These are phyloP conservation scores for Leptomonas seymouri DNA, from an alignment of 208 protist genomes.

Conservation along the genomic window DNA sequence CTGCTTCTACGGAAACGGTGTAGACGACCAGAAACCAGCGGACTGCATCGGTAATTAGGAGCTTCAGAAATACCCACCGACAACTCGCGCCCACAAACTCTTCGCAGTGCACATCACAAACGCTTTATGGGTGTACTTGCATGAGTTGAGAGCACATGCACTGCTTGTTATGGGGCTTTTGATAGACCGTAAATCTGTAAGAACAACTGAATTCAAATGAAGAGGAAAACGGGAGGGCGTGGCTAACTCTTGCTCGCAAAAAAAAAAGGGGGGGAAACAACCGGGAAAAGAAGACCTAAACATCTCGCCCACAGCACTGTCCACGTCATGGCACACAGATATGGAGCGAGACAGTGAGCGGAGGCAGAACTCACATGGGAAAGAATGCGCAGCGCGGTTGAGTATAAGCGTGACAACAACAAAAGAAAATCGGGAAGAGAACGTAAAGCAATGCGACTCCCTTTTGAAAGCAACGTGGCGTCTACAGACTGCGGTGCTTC, in stretches of 20 bases:
- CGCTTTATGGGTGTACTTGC: no score
- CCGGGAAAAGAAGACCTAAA: neutral
- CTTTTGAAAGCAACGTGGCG: no score
- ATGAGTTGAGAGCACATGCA: neutral
- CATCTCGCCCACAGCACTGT: no score
- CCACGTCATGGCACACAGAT: neutral
- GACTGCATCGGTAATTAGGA: no score
- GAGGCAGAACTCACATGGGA: neutral
- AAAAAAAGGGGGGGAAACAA: neutral
- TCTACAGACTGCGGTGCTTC: constrained; percentile 67
- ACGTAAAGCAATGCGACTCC: neutral
- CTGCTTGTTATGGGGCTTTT: neutral
- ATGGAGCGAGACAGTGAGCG: neutral
- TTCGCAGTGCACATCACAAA: no score
- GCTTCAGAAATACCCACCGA: no score
- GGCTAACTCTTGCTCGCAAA: neutral
- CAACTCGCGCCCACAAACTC: no score
- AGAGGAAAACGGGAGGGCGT: neutral
- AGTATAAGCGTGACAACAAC: neutral
- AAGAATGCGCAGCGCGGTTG: neutral
- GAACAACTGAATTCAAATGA: neutral
- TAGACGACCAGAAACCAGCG: no score
- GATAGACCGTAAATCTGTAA: neutral
- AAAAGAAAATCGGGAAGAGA: neutral
- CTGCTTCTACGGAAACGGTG: no score